A percentile compares a stretch with the other conserved stretches of the same genome.
phyloP scores from a whole-genome alignment of 441 rosid genomes.

The Eruca vesicaria region DNA sequence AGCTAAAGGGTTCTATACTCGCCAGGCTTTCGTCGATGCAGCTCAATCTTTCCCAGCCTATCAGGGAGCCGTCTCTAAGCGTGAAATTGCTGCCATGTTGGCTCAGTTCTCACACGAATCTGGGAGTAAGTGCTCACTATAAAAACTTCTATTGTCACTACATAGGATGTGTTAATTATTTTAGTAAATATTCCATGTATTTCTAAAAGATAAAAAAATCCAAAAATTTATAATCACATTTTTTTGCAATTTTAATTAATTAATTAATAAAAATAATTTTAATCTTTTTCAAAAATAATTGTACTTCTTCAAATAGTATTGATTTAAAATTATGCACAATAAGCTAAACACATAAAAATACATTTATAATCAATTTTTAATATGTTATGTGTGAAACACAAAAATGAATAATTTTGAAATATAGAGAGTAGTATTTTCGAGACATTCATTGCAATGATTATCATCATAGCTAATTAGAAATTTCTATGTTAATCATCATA shows the following conservation, averaged over 20 bases:
- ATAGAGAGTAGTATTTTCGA: background rate
- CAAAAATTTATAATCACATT: too few species aligned
- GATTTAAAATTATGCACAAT: too few species aligned
- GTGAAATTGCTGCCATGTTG: conserved; percentile 74
- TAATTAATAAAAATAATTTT: too few species aligned
- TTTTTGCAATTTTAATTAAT: too few species aligned
- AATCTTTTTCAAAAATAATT: too few species aligned
- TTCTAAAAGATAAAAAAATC: too few species aligned
- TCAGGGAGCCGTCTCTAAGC: conserved; percentile 48
- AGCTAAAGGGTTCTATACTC: conserved; percentile 62
- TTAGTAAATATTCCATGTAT: too few species aligned
- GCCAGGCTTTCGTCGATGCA: conserved; percentile 52
- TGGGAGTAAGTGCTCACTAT: conserved; percentile 40
- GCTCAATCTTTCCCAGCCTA: conserved; percentile 36
- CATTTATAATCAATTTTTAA: too few species aligned
- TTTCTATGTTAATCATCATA: background rate
- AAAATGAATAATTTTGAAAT: too few species aligned
- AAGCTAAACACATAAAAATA: too few species aligned
- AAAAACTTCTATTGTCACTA: background rate
- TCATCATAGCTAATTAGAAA: background rate
- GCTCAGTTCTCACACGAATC: conserved; percentile 77
- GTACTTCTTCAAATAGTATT: too few species aligned
- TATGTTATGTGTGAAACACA: too few species aligned
- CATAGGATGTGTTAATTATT: background rate
- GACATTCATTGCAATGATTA: background rate